Conservation (phyloP, 257 asterid species). For the Rauvolfia tetraphylla region DNA sequence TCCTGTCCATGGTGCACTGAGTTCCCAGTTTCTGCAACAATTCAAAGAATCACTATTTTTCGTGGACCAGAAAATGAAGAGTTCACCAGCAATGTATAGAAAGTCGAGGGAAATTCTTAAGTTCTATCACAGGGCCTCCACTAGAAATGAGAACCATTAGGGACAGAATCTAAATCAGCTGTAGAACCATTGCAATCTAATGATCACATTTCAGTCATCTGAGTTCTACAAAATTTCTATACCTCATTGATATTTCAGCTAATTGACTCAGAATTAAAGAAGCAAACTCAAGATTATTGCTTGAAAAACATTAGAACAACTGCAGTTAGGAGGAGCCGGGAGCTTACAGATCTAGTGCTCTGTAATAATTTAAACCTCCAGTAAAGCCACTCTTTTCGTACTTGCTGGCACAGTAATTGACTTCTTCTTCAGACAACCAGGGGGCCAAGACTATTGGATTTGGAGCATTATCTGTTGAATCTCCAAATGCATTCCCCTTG, state of each 20-base stretch:
- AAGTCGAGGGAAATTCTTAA: no score
- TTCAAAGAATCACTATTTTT: background rate
- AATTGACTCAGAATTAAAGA: background rate
- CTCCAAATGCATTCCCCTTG: slow-evolving; percentile 24
- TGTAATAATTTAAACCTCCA: slow-evolving; percentile 29
- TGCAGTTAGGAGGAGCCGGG: background rate
- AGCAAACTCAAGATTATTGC: background rate
- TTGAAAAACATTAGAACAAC: background rate
- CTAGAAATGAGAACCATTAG: no score
- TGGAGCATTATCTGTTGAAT: slow-evolving; percentile 11
- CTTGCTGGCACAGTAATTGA: slow-evolving; percentile 20
- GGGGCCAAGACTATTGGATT: slow-evolving; percentile 14
- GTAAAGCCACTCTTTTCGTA: slow-evolving; percentile 30
- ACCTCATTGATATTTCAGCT: background rate
- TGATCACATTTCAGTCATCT: background rate
- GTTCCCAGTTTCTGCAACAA: slow-evolving; percentile 62
- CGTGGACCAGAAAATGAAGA: background rate
- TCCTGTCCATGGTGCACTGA: slow-evolving; percentile 63
- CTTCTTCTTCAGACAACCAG: slow-evolving; percentile 29
- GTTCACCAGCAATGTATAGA: background rate
- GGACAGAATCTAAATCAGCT: background rate
- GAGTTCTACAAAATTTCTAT: background rate
- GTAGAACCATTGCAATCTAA: background rate
- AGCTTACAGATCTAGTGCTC: slow-evolving; percentile 33
- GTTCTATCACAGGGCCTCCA: no score